A percentile compares a stretch with the other conserved stretches of the same genome.
Evolutionary conservation across 345 rosid species (phyloP).

Genomic region (Hibiscus mutabilis): DNA sequence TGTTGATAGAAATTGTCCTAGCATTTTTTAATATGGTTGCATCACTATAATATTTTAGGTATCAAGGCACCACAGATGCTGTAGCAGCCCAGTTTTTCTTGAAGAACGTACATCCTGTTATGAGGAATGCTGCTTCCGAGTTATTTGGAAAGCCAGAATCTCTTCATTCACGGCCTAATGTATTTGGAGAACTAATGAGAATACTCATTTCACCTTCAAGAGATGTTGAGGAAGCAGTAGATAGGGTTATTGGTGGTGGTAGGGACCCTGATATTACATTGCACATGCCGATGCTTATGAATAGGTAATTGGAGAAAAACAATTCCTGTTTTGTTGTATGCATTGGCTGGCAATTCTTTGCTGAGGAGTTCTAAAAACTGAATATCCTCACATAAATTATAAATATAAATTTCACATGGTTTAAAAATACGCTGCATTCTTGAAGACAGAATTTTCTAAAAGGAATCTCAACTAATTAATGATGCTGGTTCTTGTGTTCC

Average conservation of each 20-base stretch:
- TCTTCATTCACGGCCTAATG: conserved; percentile 57
- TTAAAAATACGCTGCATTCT: not conserved
- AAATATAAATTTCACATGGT: not conserved
- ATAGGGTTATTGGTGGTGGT: conserved; percentile 57
- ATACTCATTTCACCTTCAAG: conserved; percentile 70
- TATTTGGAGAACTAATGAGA: conserved; percentile 90
- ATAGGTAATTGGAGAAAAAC: conserved; percentile 39
- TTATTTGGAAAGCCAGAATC: conserved; percentile 63
- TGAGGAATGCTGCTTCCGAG: conserved; percentile 65
- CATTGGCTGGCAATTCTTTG: not conserved
- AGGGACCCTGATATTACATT: conserved; percentile 76
- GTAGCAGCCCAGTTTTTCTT: conserved; percentile 87
- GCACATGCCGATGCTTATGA: conserved; percentile 91
- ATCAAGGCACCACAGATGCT: conserved; percentile 93
- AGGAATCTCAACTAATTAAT: conserved; percentile 1
- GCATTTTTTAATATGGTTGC: conserved; percentile 2
- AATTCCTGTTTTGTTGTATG: not conserved
- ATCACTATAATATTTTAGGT: conserved; percentile 42
- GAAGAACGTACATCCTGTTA: conserved; percentile 74
- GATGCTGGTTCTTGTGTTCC: conserved; percentile 2
- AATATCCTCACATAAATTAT: not conserved
- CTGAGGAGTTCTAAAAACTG: not conserved
- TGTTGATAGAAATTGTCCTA: not conserved
- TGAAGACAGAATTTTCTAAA: not conserved
- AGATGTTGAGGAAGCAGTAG: conserved; percentile 71